A percentile compares a stretch with the other conserved stretches of the same genome.
phyloP scores from a whole-genome alignment of 495 filamentous ascomycete species.

The Penicillium turbatum region DNA sequence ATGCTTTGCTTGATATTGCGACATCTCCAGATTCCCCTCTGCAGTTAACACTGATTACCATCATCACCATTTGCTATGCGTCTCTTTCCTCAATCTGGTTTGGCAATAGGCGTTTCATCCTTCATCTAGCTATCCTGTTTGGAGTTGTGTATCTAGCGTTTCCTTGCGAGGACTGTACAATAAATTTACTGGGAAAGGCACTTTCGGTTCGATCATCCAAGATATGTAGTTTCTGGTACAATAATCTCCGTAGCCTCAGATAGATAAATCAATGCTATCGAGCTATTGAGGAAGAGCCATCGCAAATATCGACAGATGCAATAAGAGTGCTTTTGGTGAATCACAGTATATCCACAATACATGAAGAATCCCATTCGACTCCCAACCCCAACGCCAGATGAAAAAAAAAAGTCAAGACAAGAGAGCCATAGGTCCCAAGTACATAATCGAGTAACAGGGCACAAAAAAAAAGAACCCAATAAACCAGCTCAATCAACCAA shows the following conservation, averaged over 20 bases:
- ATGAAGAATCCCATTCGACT: constrained; percentile 20
- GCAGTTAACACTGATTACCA: constrained; percentile 12
- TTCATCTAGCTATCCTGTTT: constrained; percentile 5
- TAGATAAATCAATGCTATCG: not conserved
- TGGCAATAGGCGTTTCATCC: not conserved
- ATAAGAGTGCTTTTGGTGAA: constrained; percentile 26
- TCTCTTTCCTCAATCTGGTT: not conserved
- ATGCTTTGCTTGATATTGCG: constrained; percentile 15
- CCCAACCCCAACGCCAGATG: constrained; percentile 30
- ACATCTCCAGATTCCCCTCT: constrained; percentile 23
- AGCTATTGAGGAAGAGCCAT: constrained; percentile 12
- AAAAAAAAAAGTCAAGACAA: constrained; percentile 11
- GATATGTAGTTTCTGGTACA: constrained; percentile 3
- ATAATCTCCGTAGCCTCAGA: not conserved
- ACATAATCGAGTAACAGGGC: constrained; percentile 3
- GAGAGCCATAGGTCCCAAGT: not conserved
- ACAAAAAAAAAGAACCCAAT: not conserved
- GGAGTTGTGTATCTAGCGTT: constrained; percentile 19
- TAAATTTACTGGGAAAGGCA: constrained; percentile 22
- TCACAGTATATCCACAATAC: constrained; percentile 9
- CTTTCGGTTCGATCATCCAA: constrained; percentile 20
- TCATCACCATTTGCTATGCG: constrained; percentile 13
- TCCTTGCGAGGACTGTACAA: constrained; percentile 20
- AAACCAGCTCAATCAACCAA: constrained; percentile 13
- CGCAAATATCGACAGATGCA: constrained; percentile 3